Percentiles rank a stretch among this genome's conserved stretches.
Evolutionary conservation across 164 flowering plant species (phyloP).

Genomic region (Dillenia turbinata): DNA sequence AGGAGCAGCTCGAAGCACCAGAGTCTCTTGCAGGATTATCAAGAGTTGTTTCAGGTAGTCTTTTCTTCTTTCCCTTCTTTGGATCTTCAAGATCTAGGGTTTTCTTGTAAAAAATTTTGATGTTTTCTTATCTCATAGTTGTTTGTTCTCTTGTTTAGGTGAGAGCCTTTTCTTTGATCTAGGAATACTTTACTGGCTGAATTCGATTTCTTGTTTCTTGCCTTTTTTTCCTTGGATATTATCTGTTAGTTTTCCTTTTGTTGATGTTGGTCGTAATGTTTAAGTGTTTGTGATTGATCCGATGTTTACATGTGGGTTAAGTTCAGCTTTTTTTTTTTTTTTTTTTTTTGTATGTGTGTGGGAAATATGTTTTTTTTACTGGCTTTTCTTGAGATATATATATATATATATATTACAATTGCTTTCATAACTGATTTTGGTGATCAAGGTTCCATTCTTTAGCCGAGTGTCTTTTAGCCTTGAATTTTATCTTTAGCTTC

Average conservation of each 20-base stretch:
- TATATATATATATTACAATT: no score
- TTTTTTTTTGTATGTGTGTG: no score
- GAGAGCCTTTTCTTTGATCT: not conserved
- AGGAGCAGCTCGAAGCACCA: constrained; percentile 53
- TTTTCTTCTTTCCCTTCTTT: constrained; percentile 7
- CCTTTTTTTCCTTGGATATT: not conserved
- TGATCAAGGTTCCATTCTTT: no score
- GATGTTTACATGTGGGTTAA: no score
- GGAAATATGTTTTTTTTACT: no score
- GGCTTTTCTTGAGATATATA: no score
- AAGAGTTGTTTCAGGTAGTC: constrained; percentile 58
- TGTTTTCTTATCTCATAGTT: not conserved
- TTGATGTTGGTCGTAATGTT: not conserved
- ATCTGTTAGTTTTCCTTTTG: not conserved
- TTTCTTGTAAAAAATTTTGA: constrained; percentile 10
- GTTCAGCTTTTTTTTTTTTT: no score
- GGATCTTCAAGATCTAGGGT: constrained; percentile 23
- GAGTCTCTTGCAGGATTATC: constrained; percentile 63
- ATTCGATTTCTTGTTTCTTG: not conserved
- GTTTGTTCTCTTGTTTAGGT: not conserved
- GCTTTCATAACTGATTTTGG: no score
- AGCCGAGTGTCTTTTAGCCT: no score
- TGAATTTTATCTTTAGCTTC: no score
- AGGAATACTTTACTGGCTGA: not conserved
- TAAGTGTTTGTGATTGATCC: no score